Percentiles rank a stretch among this genome's conserved stretches.
Conservation (phyloP, 1,284 basidiomycete species). For the Kalmanozyma brasiliensis region DNA sequence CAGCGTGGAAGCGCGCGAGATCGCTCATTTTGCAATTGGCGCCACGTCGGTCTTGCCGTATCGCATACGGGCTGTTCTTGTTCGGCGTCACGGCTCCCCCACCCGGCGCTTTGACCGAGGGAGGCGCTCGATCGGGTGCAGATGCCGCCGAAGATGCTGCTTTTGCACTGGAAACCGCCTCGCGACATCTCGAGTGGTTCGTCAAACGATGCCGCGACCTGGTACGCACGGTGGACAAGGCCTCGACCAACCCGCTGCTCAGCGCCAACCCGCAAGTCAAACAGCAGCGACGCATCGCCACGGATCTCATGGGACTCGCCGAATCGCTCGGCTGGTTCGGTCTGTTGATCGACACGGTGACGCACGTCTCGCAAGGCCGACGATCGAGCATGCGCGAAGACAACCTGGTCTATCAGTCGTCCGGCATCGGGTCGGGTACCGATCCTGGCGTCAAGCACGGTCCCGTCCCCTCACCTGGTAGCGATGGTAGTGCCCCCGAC, state of each 20-base stretch:
- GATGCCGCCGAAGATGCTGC: slow-evolving; percentile 50
- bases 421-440: slow-evolving; percentile 35
- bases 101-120: slow-evolving; percentile 38
- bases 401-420: slow-evolving; percentile 31
- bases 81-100: slow-evolving; percentile 50
- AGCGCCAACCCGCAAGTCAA: slow-evolving; percentile 24
- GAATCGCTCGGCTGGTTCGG: slow-evolving; percentile 52
- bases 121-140: slow-evolving; percentile 29
- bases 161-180: slow-evolving; percentile 47
- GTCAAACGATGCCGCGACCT: slow-evolving; percentile 39
- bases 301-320: slow-evolving; percentile 44
- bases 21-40: slow-evolving; percentile 47
- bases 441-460: slow-evolving; percentile 35
- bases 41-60: slow-evolving; percentile 34
- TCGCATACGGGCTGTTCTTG: slow-evolving; percentile 46
- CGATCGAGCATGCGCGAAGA: slow-evolving; percentile 44
- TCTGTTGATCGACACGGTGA: slow-evolving; percentile 46
- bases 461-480: slow-evolving; percentile 16
- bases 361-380: slow-evolving; percentile 41
- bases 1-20: slow-evolving; percentile 48
- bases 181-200: slow-evolving; percentile 47
- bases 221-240: slow-evolving; percentile 33
- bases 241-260: slow-evolving; percentile 35
- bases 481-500: slow-evolving; percentile 20
- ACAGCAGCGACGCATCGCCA: slow-evolving; percentile 31